Evolutionary conservation across 2,329 filamentous ascomycete genomes (phyloP), one percentile per base, ranked within the genome.

Genomic region (Aspergillus aculeatinus): DNA sequence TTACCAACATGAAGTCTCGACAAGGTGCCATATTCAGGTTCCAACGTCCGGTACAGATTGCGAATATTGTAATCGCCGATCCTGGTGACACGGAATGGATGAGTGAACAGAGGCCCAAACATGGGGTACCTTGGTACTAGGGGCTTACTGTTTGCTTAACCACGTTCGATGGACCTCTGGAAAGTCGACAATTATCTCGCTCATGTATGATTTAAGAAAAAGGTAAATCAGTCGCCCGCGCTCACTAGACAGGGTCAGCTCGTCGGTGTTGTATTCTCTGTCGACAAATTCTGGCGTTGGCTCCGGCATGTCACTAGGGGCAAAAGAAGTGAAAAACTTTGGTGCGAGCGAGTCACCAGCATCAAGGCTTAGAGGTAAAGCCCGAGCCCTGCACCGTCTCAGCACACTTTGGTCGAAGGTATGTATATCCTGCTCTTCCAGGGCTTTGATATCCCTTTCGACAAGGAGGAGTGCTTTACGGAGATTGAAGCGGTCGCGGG

Each of bases 61-160:
- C 47, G 29, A 48, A 57, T 39, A 9, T n/a, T 39, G 21, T 51
- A 49, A 31, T 57, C 31, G 21, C 31, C 54, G 31, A 57, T 50
- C 11, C 47, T 57, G 12, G 31, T 6, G 7, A 29, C 27, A 29
- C 7, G n/a, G 47, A 23, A 27, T 19, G n/a, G 54, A 27, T 57
- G 47, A 51, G 51, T 29, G 21, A 29, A 2, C 6, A 42, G 14
- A 33, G 3, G 23, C 19, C 14, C 14, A 23, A 14, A 29, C 21
- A 25, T 7, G 21, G 35, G 19, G 21, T 6, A 4, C 27, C 27
- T 27, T 27, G n/a, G 51, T 29, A 47, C 50, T 25, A 25, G 7
- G 23, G 10, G 35, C 35, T 19, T 54, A 47, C 51, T 44, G 14
- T 2, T 54, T 27, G 51, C 51, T 44, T 1, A 39, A 44, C 51